These are phyloP conservation scores for Aspergillus sp. DNA, from an alignment of 2,329 filamentous ascomycete species.

Conservation along the genomic window DNA sequence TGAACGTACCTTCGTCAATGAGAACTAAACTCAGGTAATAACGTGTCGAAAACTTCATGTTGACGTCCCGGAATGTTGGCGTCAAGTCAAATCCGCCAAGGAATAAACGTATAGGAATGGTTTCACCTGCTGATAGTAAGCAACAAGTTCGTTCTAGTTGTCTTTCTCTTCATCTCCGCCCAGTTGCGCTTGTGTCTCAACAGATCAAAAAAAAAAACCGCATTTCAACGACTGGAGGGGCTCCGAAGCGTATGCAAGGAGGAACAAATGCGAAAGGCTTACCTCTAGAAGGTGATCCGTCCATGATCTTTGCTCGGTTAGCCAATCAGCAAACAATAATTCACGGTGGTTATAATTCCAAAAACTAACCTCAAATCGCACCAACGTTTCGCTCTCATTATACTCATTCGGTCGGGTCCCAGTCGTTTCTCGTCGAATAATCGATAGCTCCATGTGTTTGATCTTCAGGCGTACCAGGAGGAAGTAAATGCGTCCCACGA, in stretches of 20 bases:
- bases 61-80: conserved; percentile 97
- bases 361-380: conserved; percentile 78
- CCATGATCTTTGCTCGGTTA: conserved; percentile 73
- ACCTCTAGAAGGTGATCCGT: conserved; percentile 94
- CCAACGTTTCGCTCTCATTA: conserved; percentile 97
- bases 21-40: conserved; percentile 96
- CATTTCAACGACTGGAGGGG: background rate
- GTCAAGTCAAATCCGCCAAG: conserved; percentile 96
- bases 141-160: background rate
- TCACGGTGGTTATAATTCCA: conserved; percentile 10
- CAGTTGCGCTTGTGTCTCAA: background rate
- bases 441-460: conserved; percentile 99
- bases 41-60: conserved; percentile 98
- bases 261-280: conserved; percentile 37
- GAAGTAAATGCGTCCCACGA: conserved; percentile 98
- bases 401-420: conserved; percentile 97
- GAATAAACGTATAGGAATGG: conserved; percentile 95
- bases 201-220: background rate
- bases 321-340: conserved; percentile 14
- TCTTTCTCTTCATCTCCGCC: background rate
- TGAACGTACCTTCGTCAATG: conserved; percentile 78
- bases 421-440: conserved; percentile 94
- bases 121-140: conserved; percentile 60
- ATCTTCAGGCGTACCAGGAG: conserved; percentile 96
- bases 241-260: background rate